Base-by-base conservation (phyloP, 805 yeast species). In the Wickerhamomyces chaumierensis region DNA sequence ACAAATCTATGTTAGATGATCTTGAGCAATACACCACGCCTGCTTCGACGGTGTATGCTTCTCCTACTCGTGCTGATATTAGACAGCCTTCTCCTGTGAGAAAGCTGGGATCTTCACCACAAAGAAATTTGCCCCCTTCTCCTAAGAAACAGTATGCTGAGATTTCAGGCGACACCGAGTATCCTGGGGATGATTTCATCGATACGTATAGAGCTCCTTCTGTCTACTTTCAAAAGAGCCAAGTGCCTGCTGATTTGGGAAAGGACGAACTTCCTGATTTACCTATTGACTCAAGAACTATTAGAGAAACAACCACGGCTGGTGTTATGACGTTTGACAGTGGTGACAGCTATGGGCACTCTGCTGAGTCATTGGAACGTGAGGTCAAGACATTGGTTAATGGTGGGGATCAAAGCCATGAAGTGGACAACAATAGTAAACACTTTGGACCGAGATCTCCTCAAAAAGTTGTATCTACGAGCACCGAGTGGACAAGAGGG, bases 131-230 rank as follows among this genome's bases (percentile, higher is more conserved):
- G 12, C 29, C 29, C 7, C 14, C 29, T 25, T 25, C 29, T 25
- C 29, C 29, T 11, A 25, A 25, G 29, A 25, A 25, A 25, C n/a
- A 25, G n/a, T 25, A 25, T 25, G 29, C n/a, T 25, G 14, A 25
- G 7, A 13, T 11, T 5, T n/a, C n/a, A n/a, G n/a, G 14, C 12
- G 16, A 13, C 16, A 35, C 43, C 20, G 34, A 18, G 2, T 25
- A 25, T 13, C 49, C 49, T 36, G 48, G 55, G 11, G 52, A 47
- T 5, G 48, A 53, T 35, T 49, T 53, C 20, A 48, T 51, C 35
- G 56, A 51, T 19, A 41, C 48, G 3, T 51, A 51, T 17, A 40
- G 42, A 27, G 40, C 36, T 16, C 45, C 48, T 12, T 37, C 45
- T 4, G 31, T 42, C 16, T 33, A 38, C 17, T 25, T 25, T 14